phyloP scores from a whole-genome alignment of 257 asterid genomes.

The Nicotiana undulata region DNA sequence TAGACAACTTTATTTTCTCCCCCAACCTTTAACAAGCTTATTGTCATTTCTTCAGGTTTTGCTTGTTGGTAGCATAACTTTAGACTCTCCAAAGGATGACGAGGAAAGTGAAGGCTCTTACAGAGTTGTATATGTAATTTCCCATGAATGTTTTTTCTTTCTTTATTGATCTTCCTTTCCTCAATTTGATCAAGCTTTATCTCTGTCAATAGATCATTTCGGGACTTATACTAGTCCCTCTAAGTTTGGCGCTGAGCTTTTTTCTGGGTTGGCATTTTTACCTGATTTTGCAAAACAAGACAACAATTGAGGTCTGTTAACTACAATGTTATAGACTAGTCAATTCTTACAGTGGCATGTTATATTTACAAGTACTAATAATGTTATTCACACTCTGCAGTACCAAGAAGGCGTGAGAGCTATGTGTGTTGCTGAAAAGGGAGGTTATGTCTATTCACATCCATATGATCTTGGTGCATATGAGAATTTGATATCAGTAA shows the following conservation, averaged over 20 bases:
- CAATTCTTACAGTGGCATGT: neutral
- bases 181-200: constrained; percentile 16
- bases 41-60: constrained; percentile 40
- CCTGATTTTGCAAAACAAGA: constrained; percentile 65
- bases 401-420: constrained; percentile 92
- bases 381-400: constrained; percentile 29
- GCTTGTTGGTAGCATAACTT: constrained; percentile 56
- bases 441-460: constrained; percentile 73
- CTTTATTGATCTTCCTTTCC: constrained; percentile 5
- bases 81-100: constrained; percentile 41
- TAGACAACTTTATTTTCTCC: neutral
- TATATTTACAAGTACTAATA: neutral
- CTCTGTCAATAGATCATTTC: constrained; percentile 54
- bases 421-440: constrained; percentile 74
- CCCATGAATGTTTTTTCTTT: neutral
- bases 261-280: constrained; percentile 73
- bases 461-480: constrained; percentile 73
- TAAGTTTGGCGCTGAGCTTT: constrained; percentile 56
- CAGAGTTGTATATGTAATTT: constrained; percentile 54
- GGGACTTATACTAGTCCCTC: constrained; percentile 59
- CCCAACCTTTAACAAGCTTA: neutral
- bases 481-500: constrained; percentile 60
- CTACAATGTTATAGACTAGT: neutral
- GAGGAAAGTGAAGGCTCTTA: constrained; percentile 33
- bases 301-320: constrained; percentile 73